Base-by-base conservation (phyloP, 2,329 filamentous ascomycete species). In the Fusarium globosum region DNA sequence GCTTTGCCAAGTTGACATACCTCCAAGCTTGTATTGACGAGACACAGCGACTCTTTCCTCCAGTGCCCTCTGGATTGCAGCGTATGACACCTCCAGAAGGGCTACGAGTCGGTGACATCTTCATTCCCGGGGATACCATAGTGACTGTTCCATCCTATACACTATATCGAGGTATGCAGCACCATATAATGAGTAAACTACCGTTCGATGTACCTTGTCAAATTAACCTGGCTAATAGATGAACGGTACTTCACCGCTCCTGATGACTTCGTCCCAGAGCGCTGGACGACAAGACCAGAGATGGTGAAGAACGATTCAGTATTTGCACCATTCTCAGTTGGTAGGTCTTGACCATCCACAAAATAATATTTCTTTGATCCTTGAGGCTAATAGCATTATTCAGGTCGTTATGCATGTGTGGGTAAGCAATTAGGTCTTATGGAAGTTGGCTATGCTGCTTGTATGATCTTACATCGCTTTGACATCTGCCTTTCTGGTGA, bases 401-500 rank as follows among this genome's bases (percentile, higher is more conserved):
- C 12, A 23, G 48, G 48, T 2, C 30, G 30, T 6, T 51, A 51
- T 35, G 21, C 16, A 20, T 51, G 48, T 0, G 30, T 51, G n/a
- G 48, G 30, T 20, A 51, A 51, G 8, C 21, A 51, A 7, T 5
- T 51, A 12, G 48, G 48, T 2, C 30, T 51, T 2, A 51, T 51
- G n/a, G 48, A 51, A 15, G 30, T 23, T 14, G n/a, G 16, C 4
- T 35, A 51, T 18, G 30, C 48, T 6, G 10, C 48, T 0, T 51
- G 48, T 4, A 51, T 35, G 30, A 51, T 23, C 12, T 35, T 51
- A 3, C n/a, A 35, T 2, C 16, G 6, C 8, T 51, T 23, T 18
- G n/a, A 51, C 0, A 7, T 51, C 1, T 11, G 12, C 2, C 21
- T 51, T 23, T 7, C 1, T 7, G 16, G 16, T 1, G 16, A 4